Evolutionary conservation across 768 basidiomycete species (phyloP).

Genomic region (Leccinum subgranulosum): DNA sequence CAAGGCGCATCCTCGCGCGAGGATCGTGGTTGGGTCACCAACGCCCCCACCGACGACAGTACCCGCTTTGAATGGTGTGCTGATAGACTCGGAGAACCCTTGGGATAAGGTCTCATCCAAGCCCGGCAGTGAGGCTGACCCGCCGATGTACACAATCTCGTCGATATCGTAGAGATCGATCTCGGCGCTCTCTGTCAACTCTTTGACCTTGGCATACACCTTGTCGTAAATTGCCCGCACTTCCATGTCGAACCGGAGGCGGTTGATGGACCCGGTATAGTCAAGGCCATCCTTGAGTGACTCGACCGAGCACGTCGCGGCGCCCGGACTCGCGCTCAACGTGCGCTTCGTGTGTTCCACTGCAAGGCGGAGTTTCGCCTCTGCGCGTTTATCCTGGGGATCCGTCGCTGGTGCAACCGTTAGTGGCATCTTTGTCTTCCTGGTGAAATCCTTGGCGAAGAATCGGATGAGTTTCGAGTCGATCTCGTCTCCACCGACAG

Average conservation of each 20-base stretch:
- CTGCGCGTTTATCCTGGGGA: slow-evolving; percentile 71
- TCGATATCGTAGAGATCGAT: slow-evolving; percentile 68
- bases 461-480: slow-evolving; percentile 83
- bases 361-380: slow-evolving; percentile 90
- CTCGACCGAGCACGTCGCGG: slow-evolving; percentile 90
- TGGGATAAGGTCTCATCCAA: slow-evolving; percentile 56
- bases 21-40: slow-evolving; percentile 75
- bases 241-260: slow-evolving; percentile 58
- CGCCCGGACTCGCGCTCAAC: slow-evolving; percentile 79
- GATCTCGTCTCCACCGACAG: slow-evolving; percentile 66
- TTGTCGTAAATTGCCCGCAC: slow-evolving; percentile 57
- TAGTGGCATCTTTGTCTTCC: slow-evolving; percentile 84
- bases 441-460: slow-evolving; percentile 95
- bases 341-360: slow-evolving; percentile 95
- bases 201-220: slow-evolving; percentile 48
- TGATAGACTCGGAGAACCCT: slow-evolving; percentile 59
- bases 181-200: slow-evolving; percentile 48
- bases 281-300: slow-evolving; percentile 92
- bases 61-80: slow-evolving; percentile 63
- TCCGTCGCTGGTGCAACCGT: slow-evolving; percentile 58
- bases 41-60: slow-evolving; percentile 69
- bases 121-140: slow-evolving; percentile 70
- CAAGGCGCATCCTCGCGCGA: slow-evolving; percentile 73
- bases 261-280: slow-evolving; percentile 69
- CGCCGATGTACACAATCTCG: slow-evolving; percentile 79